Conservation (phyloP, 179 eudicot species). For the Pouteria campechiana region DNA sequence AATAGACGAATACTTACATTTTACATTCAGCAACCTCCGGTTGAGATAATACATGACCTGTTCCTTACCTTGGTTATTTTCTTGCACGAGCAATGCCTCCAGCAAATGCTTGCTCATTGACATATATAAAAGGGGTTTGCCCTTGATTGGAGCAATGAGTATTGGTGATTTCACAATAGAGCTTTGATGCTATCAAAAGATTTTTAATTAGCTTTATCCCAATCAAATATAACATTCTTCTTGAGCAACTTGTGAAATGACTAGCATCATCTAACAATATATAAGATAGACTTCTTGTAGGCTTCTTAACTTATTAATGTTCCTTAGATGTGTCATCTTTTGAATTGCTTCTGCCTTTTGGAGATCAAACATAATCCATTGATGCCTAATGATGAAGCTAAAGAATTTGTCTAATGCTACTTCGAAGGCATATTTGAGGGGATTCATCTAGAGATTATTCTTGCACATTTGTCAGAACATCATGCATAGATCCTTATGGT, state of each 20-base stretch:
- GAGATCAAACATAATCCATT: constrained; percentile 6
- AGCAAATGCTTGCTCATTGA: too few relatives aligned
- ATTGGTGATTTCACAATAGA: background rate
- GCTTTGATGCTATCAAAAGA: background rate
- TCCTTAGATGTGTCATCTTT: background rate
- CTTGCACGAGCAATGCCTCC: background rate
- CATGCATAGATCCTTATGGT: background rate
- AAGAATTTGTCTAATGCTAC: constrained; percentile 1
- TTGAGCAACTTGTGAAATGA: background rate
- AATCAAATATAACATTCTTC: constrained; percentile 3
- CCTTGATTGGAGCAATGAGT: background rate
- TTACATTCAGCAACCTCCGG: too few relatives aligned
- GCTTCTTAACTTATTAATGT: constrained; percentile 2
- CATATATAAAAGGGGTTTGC: background rate
- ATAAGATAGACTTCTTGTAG: constrained; percentile 4
- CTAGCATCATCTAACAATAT: background rate
- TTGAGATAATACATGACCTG: background rate
- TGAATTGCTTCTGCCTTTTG: background rate
- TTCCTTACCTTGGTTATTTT: background rate
- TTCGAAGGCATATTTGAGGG: constrained; percentile 3
- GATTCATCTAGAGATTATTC: constrained; percentile 3
- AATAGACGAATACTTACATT: background rate
- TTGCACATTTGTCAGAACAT: background rate
- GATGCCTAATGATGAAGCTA: constrained; percentile 2
- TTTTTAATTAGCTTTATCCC: background rate